Evolutionary conservation across 23 red algal species (phyloP).

Genomic region (Cyanidium caldarium): DNA sequence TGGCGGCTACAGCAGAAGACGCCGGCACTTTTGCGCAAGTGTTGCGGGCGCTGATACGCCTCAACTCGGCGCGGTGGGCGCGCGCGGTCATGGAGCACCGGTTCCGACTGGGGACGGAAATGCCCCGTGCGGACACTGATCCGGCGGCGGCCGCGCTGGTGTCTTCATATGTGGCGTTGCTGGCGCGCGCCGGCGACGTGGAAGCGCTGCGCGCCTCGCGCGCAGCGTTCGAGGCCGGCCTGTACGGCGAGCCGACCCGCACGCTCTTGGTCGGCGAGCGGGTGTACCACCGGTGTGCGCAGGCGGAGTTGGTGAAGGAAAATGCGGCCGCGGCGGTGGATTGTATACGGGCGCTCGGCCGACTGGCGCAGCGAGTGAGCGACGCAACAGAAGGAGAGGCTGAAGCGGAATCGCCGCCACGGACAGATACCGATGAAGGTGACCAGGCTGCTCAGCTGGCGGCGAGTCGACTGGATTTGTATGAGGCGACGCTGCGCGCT

Average conservation of each 20-base stretch:
- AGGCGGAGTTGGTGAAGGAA: not conserved
- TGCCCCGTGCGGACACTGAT: not conserved
- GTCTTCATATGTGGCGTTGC: not conserved
- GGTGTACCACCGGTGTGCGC: not conserved
- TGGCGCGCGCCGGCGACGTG: not conserved
- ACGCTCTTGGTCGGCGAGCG: not conserved
- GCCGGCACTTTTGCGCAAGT: not conserved
- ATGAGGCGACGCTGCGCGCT: constrained; percentile 15
- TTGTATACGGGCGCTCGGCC: not conserved
- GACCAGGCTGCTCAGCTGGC: not conserved
- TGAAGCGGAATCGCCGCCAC: not conserved
- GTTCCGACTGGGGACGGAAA: not conserved
- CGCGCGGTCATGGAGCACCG: not conserved
- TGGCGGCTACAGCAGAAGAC: no score
- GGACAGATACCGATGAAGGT: not conserved
- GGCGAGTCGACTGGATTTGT: not conserved
- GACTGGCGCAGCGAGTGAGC: not conserved
- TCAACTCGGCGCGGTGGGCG: not conserved
- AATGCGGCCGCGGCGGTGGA: not conserved
- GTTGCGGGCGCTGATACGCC: not conserved
- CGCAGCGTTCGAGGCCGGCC: not conserved
- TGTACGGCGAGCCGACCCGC: not conserved
- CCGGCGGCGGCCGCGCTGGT: not conserved
- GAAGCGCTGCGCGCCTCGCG: not conserved
- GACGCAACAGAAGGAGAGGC: not conserved